Evolutionary conservation across 768 basidiomycete species (phyloP).

Genomic region (Sporobolomyces phaffii): DNA sequence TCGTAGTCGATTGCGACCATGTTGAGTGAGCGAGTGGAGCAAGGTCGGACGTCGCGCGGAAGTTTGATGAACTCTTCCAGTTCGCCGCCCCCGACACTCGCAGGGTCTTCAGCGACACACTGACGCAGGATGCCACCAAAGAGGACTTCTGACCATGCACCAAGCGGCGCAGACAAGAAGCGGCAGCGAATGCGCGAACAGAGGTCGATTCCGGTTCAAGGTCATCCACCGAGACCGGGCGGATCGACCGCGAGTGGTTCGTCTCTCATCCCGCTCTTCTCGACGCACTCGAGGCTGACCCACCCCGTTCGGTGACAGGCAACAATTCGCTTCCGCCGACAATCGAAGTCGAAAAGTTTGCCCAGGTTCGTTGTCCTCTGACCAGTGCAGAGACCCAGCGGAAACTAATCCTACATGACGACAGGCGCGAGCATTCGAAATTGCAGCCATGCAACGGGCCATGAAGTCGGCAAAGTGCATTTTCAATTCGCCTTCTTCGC

Average conservation of each 20-base stretch:
- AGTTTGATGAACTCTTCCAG: too few relatives aligned
- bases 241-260: constrained; percentile 19
- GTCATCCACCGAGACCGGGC: not conserved
- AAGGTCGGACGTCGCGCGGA: too few relatives aligned
- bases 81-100: too few relatives aligned
- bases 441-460: constrained; percentile 77
- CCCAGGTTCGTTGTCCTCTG: constrained; percentile 55
- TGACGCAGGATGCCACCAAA: constrained; percentile 22
- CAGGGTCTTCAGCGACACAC: too few relatives aligned
- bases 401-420: too few relatives aligned
- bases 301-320: constrained; percentile 1
- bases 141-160: not conserved
- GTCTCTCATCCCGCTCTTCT: not conserved
- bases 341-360: constrained; percentile 80
- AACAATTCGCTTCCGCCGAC: constrained; percentile 24
- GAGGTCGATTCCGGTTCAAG: constrained; percentile 25
- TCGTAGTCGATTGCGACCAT: not conserved
- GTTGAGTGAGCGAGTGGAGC: too few relatives aligned
- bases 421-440: constrained; percentile 81
- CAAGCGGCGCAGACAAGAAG: constrained; percentile 29
- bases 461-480: constrained; percentile 71
- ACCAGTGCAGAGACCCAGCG: too few relatives aligned
- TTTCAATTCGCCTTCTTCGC: not conserved
- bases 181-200: constrained; percentile 27
- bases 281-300: not conserved